Base-by-base conservation (phyloP, 2,329 filamentous ascomycete genomes). In the Colletotrichum sansevieriae region DNA sequence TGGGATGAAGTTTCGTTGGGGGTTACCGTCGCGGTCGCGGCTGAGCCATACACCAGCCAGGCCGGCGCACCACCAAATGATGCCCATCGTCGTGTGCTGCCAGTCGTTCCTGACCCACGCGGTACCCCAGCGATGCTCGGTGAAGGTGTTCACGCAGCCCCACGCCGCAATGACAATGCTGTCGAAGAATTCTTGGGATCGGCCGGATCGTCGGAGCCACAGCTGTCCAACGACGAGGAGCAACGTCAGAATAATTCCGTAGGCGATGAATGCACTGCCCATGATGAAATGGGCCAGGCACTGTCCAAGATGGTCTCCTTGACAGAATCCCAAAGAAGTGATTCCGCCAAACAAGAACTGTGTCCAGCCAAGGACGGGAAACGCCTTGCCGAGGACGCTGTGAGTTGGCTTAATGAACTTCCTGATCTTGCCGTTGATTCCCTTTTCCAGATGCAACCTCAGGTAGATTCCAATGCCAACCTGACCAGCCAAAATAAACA, bases 51-150 rank as follows among this genome's bases (percentile, higher is more conserved):
- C 87, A 47, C 96, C 96, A 11, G 95, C 87, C 35, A 99, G 83
- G 25, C 96, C 96, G 8, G 96, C 95, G 74, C 90, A 92, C 95
- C 95, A 99, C 96, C 96, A 99, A 59, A 99, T 90, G 71, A 99
- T 89, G n/a, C 96, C 96, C 95, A 99, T 98, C n/a, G 92, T 93
- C 0, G 96, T 99, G 79, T 99, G 96, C 79, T 99, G 95, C 82
- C 97, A 89, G 79, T 99, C 96, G 76, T 98, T 98, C 80, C 88
- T 90, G 60, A 92, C 94, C 96, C 96, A 99, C 0, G 88, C 87
- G 1, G 85, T 85, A 63, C 96, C 96, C 96, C 96, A 99, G 60
- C 92, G 89, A 78, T 99, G 96, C 80, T 98, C 96, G 18, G 96
- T 99, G 74, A 99, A 98, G 9, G 96, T 98, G 80, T 98, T 99